These are phyloP conservation scores for Juglanconis oblonga DNA, from an alignment of 2,329 filamentous ascomycete species.

Conservation along the genomic window DNA sequence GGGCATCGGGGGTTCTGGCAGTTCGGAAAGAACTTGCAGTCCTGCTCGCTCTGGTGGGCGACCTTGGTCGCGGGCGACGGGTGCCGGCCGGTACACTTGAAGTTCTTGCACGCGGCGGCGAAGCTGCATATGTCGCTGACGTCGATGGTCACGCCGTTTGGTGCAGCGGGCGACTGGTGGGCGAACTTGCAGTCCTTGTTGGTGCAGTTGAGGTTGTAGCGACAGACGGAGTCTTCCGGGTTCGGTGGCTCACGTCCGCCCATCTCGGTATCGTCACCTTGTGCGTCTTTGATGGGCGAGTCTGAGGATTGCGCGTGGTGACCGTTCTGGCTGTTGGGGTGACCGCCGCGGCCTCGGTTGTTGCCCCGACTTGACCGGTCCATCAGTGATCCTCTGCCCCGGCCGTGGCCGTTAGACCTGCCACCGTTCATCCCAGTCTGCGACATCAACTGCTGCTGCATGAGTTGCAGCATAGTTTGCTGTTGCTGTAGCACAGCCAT, in stretches of 20 bases:
- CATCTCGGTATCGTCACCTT: constrained; percentile 61
- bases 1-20: constrained; percentile 84
- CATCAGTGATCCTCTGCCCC: constrained; percentile 61
- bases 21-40: constrained; percentile 90
- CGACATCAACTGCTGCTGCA: constrained; percentile 60
- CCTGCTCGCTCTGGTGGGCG: constrained; percentile 76
- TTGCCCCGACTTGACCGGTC: constrained; percentile 65
- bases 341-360: constrained; percentile 48
- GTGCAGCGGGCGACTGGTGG: constrained; percentile 89
- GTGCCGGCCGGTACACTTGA: constrained; percentile 87
- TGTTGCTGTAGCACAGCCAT: constrained; percentile 85
- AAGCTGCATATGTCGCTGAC: constrained; percentile 77
- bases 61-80: constrained; percentile 82
- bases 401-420: constrained; percentile 34
- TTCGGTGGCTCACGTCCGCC: constrained; percentile 52
- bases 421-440: constrained; percentile 39
- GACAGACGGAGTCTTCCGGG: constrained; percentile 72
- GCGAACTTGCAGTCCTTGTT: constrained; percentile 90
- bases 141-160: constrained; percentile 73
- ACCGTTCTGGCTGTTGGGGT: constrained; percentile 36
- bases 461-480: constrained; percentile 78
- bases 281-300: constrained; percentile 33
- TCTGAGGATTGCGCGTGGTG: constrained; percentile 29
- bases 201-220: constrained; percentile 84
- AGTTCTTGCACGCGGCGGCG: constrained; percentile 91